phyloP scores from a whole-genome alignment of 305 asterid genomes.

The Ajuga reptans region DNA sequence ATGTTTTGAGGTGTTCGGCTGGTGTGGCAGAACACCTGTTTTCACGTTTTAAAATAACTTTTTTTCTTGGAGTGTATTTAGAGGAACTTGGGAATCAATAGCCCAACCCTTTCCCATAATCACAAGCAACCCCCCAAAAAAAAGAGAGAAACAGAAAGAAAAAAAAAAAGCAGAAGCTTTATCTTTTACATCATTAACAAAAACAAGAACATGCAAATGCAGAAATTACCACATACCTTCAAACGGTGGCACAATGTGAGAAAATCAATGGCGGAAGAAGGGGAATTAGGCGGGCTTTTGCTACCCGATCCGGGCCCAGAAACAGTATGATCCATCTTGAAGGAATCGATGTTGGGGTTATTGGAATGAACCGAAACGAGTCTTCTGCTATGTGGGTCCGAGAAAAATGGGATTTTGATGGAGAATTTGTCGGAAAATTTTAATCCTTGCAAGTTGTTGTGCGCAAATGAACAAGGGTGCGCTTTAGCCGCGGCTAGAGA shows the following conservation, averaged over 20 bases:
- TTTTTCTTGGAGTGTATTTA: no score
- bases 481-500: slow-evolving; percentile 32
- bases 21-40: no score
- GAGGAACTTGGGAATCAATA: no score
- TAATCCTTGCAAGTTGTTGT: slow-evolving; percentile 5
- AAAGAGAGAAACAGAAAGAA: no score
- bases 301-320: slow-evolving; percentile 37
- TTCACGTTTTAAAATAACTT: no score
- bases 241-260: slow-evolving; percentile 79
- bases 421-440: slow-evolving; percentile 27
- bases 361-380: slow-evolving; percentile 41
- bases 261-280: slow-evolving; percentile 74
- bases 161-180: neutral
- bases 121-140: neutral
- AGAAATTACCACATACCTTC: slow-evolving; percentile 42
- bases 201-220: neutral
- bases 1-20: no score
- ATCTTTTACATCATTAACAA: neutral
- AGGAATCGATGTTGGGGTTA: slow-evolving; percentile 48
- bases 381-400: slow-evolving; percentile 26
- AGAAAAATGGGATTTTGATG: slow-evolving; percentile 32
- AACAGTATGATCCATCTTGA: slow-evolving; percentile 32
- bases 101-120: no score
- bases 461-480: slow-evolving; percentile 18
- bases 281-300: slow-evolving; percentile 30